These are phyloP conservation scores for Fusarium nurragi DNA, from an alignment of 2,329 filamentous ascomycete genomes.

Conservation along the genomic window DNA sequence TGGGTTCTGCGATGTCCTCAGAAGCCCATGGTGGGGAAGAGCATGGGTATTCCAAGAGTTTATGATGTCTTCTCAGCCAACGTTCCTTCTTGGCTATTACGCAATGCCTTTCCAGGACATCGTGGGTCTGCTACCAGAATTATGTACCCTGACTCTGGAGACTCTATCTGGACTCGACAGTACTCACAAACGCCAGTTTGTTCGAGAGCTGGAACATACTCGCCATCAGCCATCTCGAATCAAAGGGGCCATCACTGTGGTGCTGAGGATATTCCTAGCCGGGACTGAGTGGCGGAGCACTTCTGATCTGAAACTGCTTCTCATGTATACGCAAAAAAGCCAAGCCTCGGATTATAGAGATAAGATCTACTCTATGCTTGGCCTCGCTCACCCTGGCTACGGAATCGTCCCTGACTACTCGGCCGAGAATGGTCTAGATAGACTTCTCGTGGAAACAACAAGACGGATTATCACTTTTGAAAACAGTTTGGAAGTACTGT, in stretches of 20 bases:
- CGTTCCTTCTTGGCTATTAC: not conserved
- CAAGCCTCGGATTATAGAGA: not conserved
- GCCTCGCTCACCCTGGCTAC: not conserved
- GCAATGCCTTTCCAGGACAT: fast-evolving
- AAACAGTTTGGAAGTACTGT: not conserved
- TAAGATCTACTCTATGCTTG: slow-evolving; percentile 1
- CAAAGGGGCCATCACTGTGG: fast-evolving
- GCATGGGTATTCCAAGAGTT: slow-evolving; percentile 20
- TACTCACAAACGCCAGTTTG: not conserved
- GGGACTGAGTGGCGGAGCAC: fast-evolving
- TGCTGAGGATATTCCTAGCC: not conserved
- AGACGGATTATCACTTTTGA: not conserved
- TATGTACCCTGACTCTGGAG: not conserved
- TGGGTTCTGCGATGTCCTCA: fast-evolving
- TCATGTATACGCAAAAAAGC: fast-evolving
- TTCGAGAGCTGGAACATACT: not conserved
- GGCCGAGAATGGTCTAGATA: fast-evolving
- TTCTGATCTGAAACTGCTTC: not conserved
- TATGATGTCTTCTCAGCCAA: not conserved
- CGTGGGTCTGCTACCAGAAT: not conserved
- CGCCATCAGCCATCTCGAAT: no score
- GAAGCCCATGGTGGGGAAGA: slow-evolving; percentile 10
- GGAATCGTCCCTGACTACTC: not conserved
- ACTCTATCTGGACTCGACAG: not conserved
- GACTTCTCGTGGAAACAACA: not conserved